Percentiles rank a stretch among this genome's conserved stretches.
Evolutionary conservation across 108 stramenopile genomes (phyloP).

Genomic region (Halocafeteria seosinensis): DNA sequence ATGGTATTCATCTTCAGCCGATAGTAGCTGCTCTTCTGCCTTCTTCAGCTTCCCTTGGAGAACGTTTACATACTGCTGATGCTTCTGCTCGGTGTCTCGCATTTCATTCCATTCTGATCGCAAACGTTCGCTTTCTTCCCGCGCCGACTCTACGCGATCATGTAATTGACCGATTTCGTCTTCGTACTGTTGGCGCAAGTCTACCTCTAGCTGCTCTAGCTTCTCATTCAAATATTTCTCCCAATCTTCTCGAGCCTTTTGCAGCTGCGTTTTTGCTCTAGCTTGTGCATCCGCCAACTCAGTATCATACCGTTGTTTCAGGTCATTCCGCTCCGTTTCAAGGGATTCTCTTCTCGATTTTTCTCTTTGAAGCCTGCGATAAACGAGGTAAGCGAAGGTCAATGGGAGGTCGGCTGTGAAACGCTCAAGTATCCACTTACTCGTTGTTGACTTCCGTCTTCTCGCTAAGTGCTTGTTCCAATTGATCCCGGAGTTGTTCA

Average conservation of each 20-base stretch:
- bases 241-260: neutral
- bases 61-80: neutral
- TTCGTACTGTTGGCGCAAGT: neutral
- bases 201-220: neutral
- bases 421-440: neutral
- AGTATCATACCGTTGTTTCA: neutral
- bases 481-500: neutral
- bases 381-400: neutral
- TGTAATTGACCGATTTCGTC: neutral
- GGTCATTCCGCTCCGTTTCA: too few relatives aligned
- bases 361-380: too few relatives aligned
- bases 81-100: neutral
- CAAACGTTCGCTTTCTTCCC: neutral
- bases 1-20: neutral
- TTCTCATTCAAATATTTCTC: neutral
- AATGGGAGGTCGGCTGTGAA: neutral
- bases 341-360: too few relatives aligned
- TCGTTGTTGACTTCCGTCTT: neutral
- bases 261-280: neutral
- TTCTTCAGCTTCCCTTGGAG: neutral
- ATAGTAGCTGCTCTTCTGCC: neutral
- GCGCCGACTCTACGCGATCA: neutral
- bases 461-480: neutral
- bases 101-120: neutral
- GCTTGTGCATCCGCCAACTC: neutral